A percentile compares a stretch with the other conserved stretches of the same genome.
These are phyloP conservation scores for Auriscalpium orientale DNA, from an alignment of 768 basidiomycete species.

Conservation along the genomic window DNA sequence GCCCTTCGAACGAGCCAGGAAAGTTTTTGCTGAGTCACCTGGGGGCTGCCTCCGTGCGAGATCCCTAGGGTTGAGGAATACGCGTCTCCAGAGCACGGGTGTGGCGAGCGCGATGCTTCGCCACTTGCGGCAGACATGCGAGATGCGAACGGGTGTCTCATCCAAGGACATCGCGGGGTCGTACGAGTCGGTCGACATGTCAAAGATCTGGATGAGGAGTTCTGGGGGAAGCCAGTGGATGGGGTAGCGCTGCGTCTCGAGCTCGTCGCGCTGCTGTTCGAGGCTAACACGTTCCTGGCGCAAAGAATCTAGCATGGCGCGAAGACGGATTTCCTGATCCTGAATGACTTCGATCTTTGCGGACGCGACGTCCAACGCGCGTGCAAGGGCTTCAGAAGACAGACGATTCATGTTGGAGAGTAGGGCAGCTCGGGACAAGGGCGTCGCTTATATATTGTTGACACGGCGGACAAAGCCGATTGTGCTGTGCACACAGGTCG, in stretches of 20 bases:
- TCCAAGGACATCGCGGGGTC: not conserved
- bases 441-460: too few species aligned
- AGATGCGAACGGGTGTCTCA: constrained; percentile 5
- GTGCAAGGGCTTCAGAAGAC: not conserved
- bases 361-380: not conserved
- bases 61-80: constrained; percentile 3
- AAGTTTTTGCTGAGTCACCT: not conserved
- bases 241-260: constrained; percentile 1
- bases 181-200: not conserved
- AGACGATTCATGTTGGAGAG: not conserved
- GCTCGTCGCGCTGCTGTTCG: not conserved
- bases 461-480: too few species aligned
- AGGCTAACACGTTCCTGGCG: not conserved
- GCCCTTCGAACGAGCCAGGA: constrained; percentile 1
- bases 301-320: constrained; percentile 6
- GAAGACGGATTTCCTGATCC: constrained; percentile 4
- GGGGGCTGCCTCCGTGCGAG: not conserved
- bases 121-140: constrained; percentile 12
- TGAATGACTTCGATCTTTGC: constrained; percentile 2
- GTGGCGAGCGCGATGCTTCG: constrained; percentile 8
- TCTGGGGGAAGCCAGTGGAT: constrained; percentile 11
- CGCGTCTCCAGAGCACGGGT: constrained; percentile 8
- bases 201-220: constrained; percentile 12
- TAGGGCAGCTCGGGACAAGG: too few species aligned
- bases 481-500: too few species aligned